These are phyloP conservation scores for Saccharomyces hybrid DNA, from an alignment of 1,139 yeast species.

Conservation along the genomic window DNA sequence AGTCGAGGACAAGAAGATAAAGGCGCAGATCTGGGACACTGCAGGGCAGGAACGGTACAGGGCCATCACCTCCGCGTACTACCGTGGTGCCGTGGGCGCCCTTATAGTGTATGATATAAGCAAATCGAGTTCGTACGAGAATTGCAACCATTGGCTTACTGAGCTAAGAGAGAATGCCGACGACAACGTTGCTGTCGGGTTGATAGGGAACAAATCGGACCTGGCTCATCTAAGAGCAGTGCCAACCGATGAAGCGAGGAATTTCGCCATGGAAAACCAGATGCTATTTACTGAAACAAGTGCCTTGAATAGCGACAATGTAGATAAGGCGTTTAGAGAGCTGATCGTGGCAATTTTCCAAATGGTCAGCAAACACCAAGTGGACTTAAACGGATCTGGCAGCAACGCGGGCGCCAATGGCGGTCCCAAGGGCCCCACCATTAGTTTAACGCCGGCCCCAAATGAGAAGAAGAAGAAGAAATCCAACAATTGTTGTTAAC, in stretches of 20 bases:
- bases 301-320: constrained; percentile 91
- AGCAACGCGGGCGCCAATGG: constrained; percentile 26
- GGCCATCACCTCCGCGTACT: constrained; percentile 95
- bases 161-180: constrained; percentile 96
- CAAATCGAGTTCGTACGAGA: constrained; percentile 86
- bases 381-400: constrained; percentile 60
- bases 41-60: constrained; percentile 99
- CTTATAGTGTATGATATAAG: constrained; percentile 92
- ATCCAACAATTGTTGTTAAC: constrained; percentile 59
- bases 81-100: constrained; percentile 98
- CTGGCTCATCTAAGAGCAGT: constrained; percentile 93
- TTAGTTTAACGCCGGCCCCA: constrained; percentile 89
- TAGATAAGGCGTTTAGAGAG: constrained; percentile 89
- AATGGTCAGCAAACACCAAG: constrained; percentile 79
- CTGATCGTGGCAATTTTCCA: constrained; percentile 88
- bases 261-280: constrained; percentile 89
- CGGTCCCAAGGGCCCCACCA: constrained; percentile 73
- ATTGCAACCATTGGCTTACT: constrained; percentile 89
- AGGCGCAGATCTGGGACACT: constrained; percentile 99
- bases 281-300: constrained; percentile 95
- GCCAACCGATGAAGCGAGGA: constrained; percentile 95
- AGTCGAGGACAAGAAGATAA: constrained; percentile 89
- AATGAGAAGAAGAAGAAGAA: constrained; percentile 59
- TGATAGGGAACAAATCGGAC: constrained; percentile 95
- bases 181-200: constrained; percentile 90